Evolutionary conservation across 768 basidiomycete genomes (phyloP), one percentile per base, ranked within the genome.

Genomic region (Lactarius sanguifluus): DNA sequence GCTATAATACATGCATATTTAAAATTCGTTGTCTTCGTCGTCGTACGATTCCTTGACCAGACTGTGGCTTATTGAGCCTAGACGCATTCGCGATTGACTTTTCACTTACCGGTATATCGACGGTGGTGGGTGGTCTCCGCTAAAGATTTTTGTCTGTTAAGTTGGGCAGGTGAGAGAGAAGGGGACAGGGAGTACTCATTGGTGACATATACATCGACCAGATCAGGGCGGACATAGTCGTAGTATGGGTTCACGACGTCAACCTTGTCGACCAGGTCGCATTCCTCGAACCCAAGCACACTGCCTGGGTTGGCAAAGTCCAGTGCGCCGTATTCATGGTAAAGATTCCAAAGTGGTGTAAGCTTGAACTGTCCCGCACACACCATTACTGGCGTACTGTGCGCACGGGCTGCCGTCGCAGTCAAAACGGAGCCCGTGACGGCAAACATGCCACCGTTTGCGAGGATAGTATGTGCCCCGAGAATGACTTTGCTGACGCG

Each of bases 341-440:
- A 92, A 63, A 92, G 76, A 76, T 93, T 92, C 90, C 93, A 95
- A 32, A 89, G 77, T 10, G 95, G 96, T 8, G 94, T 96, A 70
- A 98, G 80, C 75, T 99, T 99, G 80, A 95, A 99, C 77, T 97
- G 95, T 2, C 96, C 97, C 2, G 93, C 90, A 73, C 92, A 94
- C 15, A 97, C 91, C 43, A 96, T 91, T 54, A 98, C 91, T 0
- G 94, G 94, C 23, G 93, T 95, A 72, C 90, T 87, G 78, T 97
- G 94, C 34, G 88, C 90, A 64, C 86, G 86, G 41, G 96, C 96
- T 57, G 95, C 94, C 28, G 90, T 86, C 4, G 92, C 93, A 1
- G 89, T 92, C 52, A 95, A 81, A 20, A 94, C 82, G 1, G 93
- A 90, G 23, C 96, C 96, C 0, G 91, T 84, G 54, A 92, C 84